These are phyloP conservation scores for Capsella rubella DNA, from an alignment of 441 rosid genomes.

Conservation along the genomic window DNA sequence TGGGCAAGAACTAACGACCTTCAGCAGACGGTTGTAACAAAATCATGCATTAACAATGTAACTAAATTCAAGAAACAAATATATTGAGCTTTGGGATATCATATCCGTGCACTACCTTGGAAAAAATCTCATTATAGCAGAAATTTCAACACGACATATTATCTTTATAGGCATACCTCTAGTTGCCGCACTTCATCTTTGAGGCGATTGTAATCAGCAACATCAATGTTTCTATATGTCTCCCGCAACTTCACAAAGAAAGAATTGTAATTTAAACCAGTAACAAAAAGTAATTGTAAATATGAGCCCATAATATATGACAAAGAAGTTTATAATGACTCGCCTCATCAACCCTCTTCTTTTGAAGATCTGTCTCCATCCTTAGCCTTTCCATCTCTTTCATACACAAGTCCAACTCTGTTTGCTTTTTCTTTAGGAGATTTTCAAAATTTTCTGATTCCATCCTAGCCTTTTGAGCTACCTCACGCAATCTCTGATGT, in stretches of 20 bases:
- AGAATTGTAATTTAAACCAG: slow-evolving; percentile 38
- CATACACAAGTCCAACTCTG: slow-evolving; percentile 73
- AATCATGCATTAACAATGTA: slow-evolving; percentile 14
- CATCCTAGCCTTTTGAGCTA: slow-evolving; percentile 63
- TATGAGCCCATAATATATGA: slow-evolving; percentile 24
- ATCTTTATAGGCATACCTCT: slow-evolving; percentile 58
- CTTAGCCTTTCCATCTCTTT: slow-evolving; percentile 76
- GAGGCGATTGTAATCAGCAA: slow-evolving; percentile 78
- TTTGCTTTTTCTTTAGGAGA: slow-evolving; percentile 66
- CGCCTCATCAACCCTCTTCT: slow-evolving; percentile 86
- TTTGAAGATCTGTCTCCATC: slow-evolving; percentile 66
- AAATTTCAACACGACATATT: slow-evolving; percentile 18
- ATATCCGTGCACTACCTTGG: slow-evolving; percentile 10
- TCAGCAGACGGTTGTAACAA: slow-evolving; percentile 18
- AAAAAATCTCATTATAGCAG: neutral
- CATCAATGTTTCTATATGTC: slow-evolving; percentile 70
- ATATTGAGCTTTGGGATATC: slow-evolving; percentile 24
- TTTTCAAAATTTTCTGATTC: slow-evolving; percentile 64
- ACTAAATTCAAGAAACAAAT: slow-evolving; percentile 13
- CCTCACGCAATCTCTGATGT: slow-evolving; percentile 83
- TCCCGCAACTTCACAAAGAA: slow-evolving; percentile 66
- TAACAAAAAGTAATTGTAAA: slow-evolving; percentile 33
- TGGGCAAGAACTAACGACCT: slow-evolving; percentile 28
- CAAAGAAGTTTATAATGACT: slow-evolving; percentile 36
- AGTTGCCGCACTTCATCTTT: slow-evolving; percentile 67